Percentiles rank a stretch among this genome's conserved stretches.
These are phyloP conservation scores for Calonectria fujianensis DNA, from an alignment of 2,329 filamentous ascomycete genomes.

Conservation along the genomic window DNA sequence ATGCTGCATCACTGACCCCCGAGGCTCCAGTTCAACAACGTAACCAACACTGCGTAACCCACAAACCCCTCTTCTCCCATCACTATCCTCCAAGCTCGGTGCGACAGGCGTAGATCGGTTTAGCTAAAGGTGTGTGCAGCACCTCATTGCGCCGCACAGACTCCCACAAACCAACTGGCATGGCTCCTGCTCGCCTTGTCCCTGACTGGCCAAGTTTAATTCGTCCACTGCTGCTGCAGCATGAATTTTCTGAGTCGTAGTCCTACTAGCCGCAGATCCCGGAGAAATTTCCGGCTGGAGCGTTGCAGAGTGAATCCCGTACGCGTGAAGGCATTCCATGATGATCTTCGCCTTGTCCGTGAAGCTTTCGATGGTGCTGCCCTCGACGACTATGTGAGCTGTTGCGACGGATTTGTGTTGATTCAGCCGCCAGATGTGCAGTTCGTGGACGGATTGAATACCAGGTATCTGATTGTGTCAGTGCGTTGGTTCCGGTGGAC, in stretches of 20 bases:
- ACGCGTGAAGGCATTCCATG: conserved; percentile 82
- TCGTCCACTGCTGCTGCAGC: conserved; percentile 38
- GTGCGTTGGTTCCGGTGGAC: neutral
- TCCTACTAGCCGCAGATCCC: conserved; percentile 39
- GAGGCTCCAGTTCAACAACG: conserved; percentile 33
- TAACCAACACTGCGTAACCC: conserved; percentile 34
- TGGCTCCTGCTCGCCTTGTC: conserved; percentile 54
- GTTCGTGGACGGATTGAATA: conserved; percentile 80
- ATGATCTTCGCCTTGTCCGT: conserved; percentile 77
- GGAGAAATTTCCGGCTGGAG: conserved; percentile 77
- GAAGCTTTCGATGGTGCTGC: conserved; percentile 74
- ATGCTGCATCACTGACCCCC: conserved; percentile 33
- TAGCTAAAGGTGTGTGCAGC: conserved; percentile 61
- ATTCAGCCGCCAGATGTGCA: conserved; percentile 84
- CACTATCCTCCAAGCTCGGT: conserved; percentile 23
- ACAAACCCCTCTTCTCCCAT: conserved; percentile 43
- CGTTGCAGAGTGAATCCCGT: conserved; percentile 83
- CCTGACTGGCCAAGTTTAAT: conserved; percentile 37
- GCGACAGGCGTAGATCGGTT: conserved; percentile 46
- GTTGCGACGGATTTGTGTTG: conserved; percentile 82
- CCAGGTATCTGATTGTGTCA: conserved; percentile 74
- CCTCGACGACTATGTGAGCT: conserved; percentile 79
- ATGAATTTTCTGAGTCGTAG: conserved; percentile 37
- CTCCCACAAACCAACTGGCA: conserved; percentile 73
- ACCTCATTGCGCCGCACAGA: conserved; percentile 71